Evolutionary conservation across 2,329 filamentous ascomycete genomes (phyloP).

Genomic region (Aschersonia sp.): DNA sequence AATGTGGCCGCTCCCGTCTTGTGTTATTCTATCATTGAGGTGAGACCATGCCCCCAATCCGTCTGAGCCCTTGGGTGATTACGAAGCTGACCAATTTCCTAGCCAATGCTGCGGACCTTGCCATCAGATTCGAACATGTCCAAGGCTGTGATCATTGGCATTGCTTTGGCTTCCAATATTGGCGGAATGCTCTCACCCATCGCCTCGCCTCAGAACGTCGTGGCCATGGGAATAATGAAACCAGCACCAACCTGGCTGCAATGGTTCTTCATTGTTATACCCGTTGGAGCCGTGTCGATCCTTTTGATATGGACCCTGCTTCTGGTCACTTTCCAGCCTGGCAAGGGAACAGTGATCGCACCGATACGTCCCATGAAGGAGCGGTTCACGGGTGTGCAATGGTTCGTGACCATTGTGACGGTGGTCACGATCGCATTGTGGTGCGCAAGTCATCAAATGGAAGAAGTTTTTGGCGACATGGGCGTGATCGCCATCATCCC

Average conservation of each 20-base stretch:
- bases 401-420: conserved; percentile 79
- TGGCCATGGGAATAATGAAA: conserved; percentile 89
- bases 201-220: conserved; percentile 92
- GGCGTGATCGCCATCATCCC: conserved; percentile 95
- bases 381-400: conserved; percentile 75
- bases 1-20: conserved; percentile 95
- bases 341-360: conserved; percentile 74
- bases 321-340: conserved; percentile 71
- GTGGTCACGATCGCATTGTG: conserved; percentile 75
- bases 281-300: conserved; percentile 81
- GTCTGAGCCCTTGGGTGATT: not conserved
- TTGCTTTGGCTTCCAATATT: conserved; percentile 88
- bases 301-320: conserved; percentile 80
- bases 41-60: conserved; percentile 18
- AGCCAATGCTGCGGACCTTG: conserved; percentile 89
- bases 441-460: conserved; percentile 84
- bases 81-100: not conserved
- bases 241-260: conserved; percentile 83
- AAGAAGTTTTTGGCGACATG: conserved; percentile 88
- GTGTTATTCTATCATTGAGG: conserved; percentile 95
- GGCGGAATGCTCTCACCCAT: conserved; percentile 95
- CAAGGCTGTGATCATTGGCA: conserved; percentile 88
- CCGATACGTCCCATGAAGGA: conserved; percentile 85
- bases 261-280: conserved; percentile 94
- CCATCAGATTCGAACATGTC: conserved; percentile 84